Evolutionary conservation across 441 rosid genomes (phyloP), one percentile per base, ranked within the genome.

Genomic region (Viola pubescens): DNA sequence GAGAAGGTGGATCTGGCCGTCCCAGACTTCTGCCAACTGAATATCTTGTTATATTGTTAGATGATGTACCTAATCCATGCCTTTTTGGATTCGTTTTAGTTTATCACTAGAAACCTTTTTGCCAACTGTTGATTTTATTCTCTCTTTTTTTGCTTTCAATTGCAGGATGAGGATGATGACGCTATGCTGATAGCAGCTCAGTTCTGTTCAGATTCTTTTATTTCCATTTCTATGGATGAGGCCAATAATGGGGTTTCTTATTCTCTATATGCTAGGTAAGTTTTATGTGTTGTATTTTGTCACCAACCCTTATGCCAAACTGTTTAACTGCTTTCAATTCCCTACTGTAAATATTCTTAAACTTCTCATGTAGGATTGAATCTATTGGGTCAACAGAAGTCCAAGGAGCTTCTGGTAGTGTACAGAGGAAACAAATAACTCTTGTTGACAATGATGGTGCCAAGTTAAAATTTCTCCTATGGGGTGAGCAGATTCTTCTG

Each of bases 21-120:
- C 71, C 88, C 19, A 76, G 96, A 34, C 89, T 94, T 72, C 79
- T 94, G 62, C 99, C 97, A 13, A 90, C 97, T n/a, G 99, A 94
- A 68, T 85, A 90, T 81, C 89, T 94, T 58, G 89, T 88, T 73
- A 79, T 83, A 67, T 70, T 88, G 79, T 76, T 90, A 58, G 97
- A 90, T 68, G 95, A 88, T 92, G 97, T 88, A 63, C 51, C 40
- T 44, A 7, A 49, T 58, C 8, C 54, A 54, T 61, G 14, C 57
- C 60, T 59, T 59, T 62, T 38, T 53, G 56, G 68, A 14, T 56
- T 48, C 37, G 46, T 48, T 45, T 4, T 19, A 7, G 41, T 40
- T 55, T 6, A 4, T 4, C 4, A 6, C 60, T 37, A 10, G 10
- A 7, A 9, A 9, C 39, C 44, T 61, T 16, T 58, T 19, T 37